Percentiles rank a stretch among this genome's conserved stretches.
These are phyloP conservation scores for Furcasterigmium furcatum DNA, from an alignment of 2,329 filamentous ascomycete genomes.

Conservation along the genomic window DNA sequence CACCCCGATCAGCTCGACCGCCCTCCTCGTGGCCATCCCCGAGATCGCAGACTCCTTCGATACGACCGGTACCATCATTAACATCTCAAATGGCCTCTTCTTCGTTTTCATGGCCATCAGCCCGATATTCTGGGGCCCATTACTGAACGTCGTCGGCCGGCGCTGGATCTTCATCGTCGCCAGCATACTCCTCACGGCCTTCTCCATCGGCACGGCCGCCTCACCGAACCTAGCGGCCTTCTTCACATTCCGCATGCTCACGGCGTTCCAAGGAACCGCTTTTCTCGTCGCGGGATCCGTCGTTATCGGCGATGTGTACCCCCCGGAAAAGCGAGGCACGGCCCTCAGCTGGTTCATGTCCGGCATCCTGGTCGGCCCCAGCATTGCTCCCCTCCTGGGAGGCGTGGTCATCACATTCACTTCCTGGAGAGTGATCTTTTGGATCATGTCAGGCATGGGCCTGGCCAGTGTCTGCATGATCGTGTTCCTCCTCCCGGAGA, in stretches of 20 bases:
- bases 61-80: conserved; percentile 37
- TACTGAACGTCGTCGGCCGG: conserved; percentile 56
- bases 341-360: conserved; percentile 65
- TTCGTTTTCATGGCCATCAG: conserved; percentile 68
- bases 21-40: conserved; percentile 15
- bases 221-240: conserved; percentile 63
- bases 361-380: conserved; percentile 64
- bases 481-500: conserved; percentile 63
- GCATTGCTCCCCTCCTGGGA: conserved; percentile 60
- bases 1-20: conserved; percentile 14
- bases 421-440: conserved; percentile 68
- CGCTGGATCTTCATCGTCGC: conserved; percentile 29
- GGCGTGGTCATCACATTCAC: conserved; percentile 68
- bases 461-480: conserved; percentile 53
- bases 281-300: conserved; percentile 66
- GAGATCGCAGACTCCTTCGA: conserved; percentile 14
- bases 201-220: conserved; percentile 63
- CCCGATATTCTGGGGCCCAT: conserved; percentile 63
- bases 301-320: conserved; percentile 55
- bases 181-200: conserved; percentile 52
- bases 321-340: conserved; percentile 60
- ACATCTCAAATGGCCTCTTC: conserved; percentile 67
- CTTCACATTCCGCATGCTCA: conserved; percentile 67
- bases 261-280: conserved; percentile 66
- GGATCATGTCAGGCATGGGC: conserved; percentile 63